Conservation (phyloP, 148 eudicot genomes). For the Euryodendron excelsum region DNA sequence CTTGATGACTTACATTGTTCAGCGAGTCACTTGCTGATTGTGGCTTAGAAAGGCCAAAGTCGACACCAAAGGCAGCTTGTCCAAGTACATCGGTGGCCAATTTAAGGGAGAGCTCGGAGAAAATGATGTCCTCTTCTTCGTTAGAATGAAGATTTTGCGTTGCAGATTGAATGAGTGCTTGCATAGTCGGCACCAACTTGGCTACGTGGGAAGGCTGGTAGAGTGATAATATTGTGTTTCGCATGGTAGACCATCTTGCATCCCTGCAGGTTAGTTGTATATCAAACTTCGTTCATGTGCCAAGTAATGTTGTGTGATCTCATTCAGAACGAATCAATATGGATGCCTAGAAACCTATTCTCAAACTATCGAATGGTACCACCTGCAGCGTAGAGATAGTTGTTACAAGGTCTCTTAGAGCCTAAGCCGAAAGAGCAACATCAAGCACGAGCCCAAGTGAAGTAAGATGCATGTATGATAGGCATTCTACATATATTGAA, state of each 20-base stretch:
- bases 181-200: constrained; percentile 77
- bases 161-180: constrained; percentile 59
- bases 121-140: constrained; percentile 38
- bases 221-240: constrained; percentile 78
- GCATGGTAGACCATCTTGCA: constrained; percentile 82
- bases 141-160: constrained; percentile 36
- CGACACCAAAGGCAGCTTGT: constrained; percentile 82
- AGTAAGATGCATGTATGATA: too few species aligned
- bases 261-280: constrained; percentile 45
- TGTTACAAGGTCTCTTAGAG: too few species aligned
- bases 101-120: constrained; percentile 70
- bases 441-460: too few species aligned
- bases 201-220: constrained; percentile 93
- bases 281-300: neutral
- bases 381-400: too few species aligned
- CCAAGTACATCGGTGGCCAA: constrained; percentile 85
- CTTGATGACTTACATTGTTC: constrained; percentile 14
- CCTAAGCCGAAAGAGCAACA: too few species aligned
- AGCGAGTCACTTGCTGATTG: constrained; percentile 18
- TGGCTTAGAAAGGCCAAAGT: constrained; percentile 73
- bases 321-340: neutral
- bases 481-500: too few species aligned
- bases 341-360: too few species aligned
- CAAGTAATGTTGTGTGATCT: neutral
- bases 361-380: too few species aligned